A percentile compares a stretch with the other conserved stretches of the same genome.
These are phyloP conservation scores for Yamadazyma triangularis DNA, from an alignment of 1,139 yeast genomes.

Conservation along the genomic window DNA sequence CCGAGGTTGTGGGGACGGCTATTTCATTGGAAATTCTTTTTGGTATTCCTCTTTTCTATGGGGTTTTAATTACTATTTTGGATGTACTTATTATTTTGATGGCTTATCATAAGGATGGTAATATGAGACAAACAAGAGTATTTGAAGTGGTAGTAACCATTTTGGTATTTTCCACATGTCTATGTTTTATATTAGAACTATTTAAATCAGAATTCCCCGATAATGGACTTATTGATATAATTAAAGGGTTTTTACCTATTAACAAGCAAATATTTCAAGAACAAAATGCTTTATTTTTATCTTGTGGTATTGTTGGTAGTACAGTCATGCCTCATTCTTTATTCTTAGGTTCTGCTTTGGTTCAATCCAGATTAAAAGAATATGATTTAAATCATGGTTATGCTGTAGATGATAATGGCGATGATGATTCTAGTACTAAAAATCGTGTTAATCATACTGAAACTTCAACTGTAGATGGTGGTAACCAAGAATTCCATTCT, in stretches of 20 bases:
- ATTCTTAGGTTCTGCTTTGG: conserved; percentile 71
- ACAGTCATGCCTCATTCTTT: conserved; percentile 84
- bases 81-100: conserved; percentile 65
- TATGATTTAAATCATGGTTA: conserved; percentile 50
- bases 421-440: conserved; percentile 2
- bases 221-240: conserved; percentile 31
- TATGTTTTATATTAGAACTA: conserved; percentile 60
- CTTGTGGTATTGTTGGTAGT: conserved; percentile 75
- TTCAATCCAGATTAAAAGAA: conserved; percentile 67
- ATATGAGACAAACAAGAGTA: conserved; percentile 57
- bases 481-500: conserved; percentile 16
- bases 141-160: conserved; percentile 65
- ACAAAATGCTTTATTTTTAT: conserved; percentile 58
- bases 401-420: conserved; percentile 10
- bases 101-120: conserved; percentile 71
- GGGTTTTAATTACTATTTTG: conserved; percentile 65
- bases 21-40: conserved; percentile 67
- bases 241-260: conserved; percentile 59
- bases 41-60: conserved; percentile 59
- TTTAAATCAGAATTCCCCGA: conserved; percentile 45
- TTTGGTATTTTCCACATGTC: conserved; percentile 60
- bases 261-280: conserved; percentile 44
- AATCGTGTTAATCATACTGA: conserved; percentile 1
- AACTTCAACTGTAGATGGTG: conserved; percentile 3
- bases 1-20: conserved; percentile 82